Base-by-base conservation (phyloP, 345 rosid species). In the Combretum micranthum region DNA sequence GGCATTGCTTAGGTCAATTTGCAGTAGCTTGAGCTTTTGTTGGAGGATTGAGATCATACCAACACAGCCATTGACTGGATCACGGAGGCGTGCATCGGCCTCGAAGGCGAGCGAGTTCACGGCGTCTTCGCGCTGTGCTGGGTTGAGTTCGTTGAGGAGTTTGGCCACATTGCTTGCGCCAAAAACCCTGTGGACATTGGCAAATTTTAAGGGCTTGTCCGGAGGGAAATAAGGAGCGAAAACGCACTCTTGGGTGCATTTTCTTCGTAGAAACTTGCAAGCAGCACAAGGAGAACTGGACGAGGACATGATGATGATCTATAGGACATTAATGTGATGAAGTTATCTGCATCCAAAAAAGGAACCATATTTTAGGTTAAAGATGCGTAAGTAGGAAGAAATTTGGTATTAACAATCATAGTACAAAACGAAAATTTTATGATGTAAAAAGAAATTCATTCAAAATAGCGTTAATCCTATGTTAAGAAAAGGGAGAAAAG, bases 151-250 rank as follows among this genome's bases (percentile, higher is more conserved):
- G 20, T 69, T 67, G 32, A 78, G 69, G 39, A 78, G 77, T 61
- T 78, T 78, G 52, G 73, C 65, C 39, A 75, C 83, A 16, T 78
- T 78, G 69, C 83, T 78, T 18, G 83, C 83, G 7, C 83, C 83
- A 26, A 78, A 78, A 13, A 78, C 71, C 53, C 72, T 78, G 69
- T 78, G 83, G n/a, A 78, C 83, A 57, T 74, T 74, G n/a, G 74
- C 75, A 18, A 74, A 78, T 42, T 78, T 78, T 45, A 71, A 75
- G 7, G 83, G 77, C 61, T 78, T 77, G 45, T 78, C 83, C 9
- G 83, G 75, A 17, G 79, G 80, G 62, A 78, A 78, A 56, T 78
- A 78, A 0, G 83, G 83, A 46, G 80, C 80, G 53, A 78, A 78
- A 11, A 75, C 66, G 63, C 83, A 78, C 15, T 68, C 69, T 13